phyloP scores from a whole-genome alignment of 768 basidiomycete genomes.

The Russula virescens region DNA sequence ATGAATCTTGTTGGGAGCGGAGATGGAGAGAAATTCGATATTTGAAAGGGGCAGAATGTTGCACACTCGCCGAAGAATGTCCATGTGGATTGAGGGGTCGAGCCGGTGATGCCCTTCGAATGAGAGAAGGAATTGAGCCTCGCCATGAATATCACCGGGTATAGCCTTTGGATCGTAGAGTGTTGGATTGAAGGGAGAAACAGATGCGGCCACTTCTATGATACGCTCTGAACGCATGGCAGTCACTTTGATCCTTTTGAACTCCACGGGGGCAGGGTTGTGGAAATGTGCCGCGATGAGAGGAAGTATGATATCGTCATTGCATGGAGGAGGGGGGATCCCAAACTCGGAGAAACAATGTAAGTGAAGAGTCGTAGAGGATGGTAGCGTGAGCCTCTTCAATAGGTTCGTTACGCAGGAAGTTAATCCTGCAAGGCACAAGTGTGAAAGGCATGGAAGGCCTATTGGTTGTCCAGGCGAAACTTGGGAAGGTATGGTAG shows the following conservation, averaged over 20 bases:
- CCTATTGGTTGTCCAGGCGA: not conserved
- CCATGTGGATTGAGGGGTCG: too few species aligned
- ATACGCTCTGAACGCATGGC: not conserved
- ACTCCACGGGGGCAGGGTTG: not conserved
- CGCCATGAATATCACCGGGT: not conserved
- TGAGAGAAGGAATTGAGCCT: not conserved
- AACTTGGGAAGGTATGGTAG: not conserved
- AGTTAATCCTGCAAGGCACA: slow-evolving; percentile 1
- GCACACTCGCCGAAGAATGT: not conserved
- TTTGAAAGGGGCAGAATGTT: not conserved
- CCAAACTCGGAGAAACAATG: not conserved
- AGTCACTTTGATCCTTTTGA: not conserved
- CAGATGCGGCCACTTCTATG: not conserved
- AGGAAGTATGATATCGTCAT: not conserved
- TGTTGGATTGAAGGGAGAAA: not conserved
- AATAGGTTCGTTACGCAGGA: slow-evolving; percentile 1
- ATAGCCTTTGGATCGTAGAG: not conserved
- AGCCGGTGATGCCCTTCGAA: not conserved
- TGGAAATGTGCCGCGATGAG: not conserved
- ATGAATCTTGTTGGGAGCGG: not conserved
- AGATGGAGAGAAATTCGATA: slow-evolving; percentile 9
- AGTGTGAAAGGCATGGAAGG: slow-evolving; percentile 8
- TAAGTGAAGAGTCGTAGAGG: slow-evolving; percentile 1
- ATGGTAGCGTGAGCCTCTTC: not conserved
- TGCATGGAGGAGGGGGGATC: too few species aligned